phyloP scores from a whole-genome alignment of 164 flowering plant genomes.

The Vitis rotundifolia region DNA sequence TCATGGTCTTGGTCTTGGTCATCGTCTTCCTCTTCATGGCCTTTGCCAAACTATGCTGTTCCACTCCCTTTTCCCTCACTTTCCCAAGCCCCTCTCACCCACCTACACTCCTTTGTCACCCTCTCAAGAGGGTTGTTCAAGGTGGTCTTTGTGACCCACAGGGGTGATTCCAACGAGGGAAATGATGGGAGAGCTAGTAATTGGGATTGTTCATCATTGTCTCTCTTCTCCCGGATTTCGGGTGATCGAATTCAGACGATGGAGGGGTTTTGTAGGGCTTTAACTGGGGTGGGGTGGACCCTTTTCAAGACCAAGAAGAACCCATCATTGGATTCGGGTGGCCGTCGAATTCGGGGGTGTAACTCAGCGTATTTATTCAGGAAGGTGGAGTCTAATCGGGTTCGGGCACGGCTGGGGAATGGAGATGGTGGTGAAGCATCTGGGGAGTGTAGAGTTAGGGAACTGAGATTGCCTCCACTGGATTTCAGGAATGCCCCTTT shows the following conservation, averaged over 20 bases:
- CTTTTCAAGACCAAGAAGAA: conserved; percentile 43
- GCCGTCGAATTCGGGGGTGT: neutral
- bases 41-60: conserved; percentile 34
- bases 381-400: conserved; percentile 47
- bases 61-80: conserved; percentile 64
- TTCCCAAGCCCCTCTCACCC: conserved; percentile 36
- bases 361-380: conserved; percentile 47
- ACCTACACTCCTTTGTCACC: conserved; percentile 45
- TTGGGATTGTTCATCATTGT: conserved; percentile 50
- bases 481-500: conserved; percentile 63
- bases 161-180: neutral
- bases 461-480: conserved; percentile 64
- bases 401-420: conserved; percentile 14
- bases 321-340: conserved; percentile 19
- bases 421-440: neutral
- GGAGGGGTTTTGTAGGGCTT: conserved; percentile 45
- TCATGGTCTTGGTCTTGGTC: conserved; percentile 11
- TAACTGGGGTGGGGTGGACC: conserved; percentile 66
- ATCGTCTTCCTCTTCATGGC: conserved; percentile 25
- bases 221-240: conserved; percentile 36
- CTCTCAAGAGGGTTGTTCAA: conserved; percentile 62
- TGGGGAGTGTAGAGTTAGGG: conserved; percentile 55
- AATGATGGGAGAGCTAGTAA: conserved; percentile 20
- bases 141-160: conserved; percentile 32
- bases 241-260: conserved; percentile 44